phyloP scores from a whole-genome alignment of 805 yeast species.

The Cyberlindnera amylophila region DNA sequence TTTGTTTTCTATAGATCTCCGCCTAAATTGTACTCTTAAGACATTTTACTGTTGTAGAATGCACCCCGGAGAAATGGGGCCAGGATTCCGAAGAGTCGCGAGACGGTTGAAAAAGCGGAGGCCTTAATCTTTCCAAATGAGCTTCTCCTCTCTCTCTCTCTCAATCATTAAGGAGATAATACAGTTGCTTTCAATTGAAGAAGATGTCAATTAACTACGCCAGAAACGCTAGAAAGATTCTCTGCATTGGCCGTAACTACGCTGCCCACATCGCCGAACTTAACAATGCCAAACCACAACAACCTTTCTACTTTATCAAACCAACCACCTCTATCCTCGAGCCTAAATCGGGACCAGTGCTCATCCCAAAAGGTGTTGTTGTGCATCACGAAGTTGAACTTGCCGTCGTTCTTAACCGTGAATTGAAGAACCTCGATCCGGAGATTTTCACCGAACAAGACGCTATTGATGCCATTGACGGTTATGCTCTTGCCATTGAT shows the following conservation, averaged over 20 bases:
- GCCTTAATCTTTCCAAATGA: too few species aligned
- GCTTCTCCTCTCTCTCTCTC: too few species aligned
- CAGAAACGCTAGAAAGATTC: constrained; percentile 66
- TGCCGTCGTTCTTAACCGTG: constrained; percentile 69
- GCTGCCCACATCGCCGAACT: constrained; percentile 94
- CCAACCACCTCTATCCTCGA: constrained; percentile 76
- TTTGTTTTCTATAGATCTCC: too few species aligned
- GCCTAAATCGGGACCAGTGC: constrained; percentile 68
- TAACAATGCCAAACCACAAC: constrained; percentile 73
- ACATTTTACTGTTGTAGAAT: too few species aligned
- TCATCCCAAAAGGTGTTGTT: constrained; percentile 73
- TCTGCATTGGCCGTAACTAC: constrained; percentile 95
- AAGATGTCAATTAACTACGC: constrained; percentile 39
- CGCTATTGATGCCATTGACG: constrained; percentile 75
- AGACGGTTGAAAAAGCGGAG: too few species aligned
- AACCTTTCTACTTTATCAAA: constrained; percentile 90
- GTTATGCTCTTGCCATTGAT: constrained; percentile 87
- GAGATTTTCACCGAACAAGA: constrained; percentile 54
- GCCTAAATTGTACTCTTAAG: too few species aligned
- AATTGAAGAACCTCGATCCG: constrained; percentile 57
- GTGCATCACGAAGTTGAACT: constrained; percentile 94
- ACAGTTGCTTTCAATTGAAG: too few species aligned
- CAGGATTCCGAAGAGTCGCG: too few species aligned
- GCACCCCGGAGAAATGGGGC: too few species aligned
- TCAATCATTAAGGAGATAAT: too few species aligned